A percentile compares a stretch with the other conserved stretches of the same genome.
These are phyloP conservation scores for Cytospora chrysosperma DNA, from an alignment of 2,329 filamentous ascomycete species.

Conservation along the genomic window DNA sequence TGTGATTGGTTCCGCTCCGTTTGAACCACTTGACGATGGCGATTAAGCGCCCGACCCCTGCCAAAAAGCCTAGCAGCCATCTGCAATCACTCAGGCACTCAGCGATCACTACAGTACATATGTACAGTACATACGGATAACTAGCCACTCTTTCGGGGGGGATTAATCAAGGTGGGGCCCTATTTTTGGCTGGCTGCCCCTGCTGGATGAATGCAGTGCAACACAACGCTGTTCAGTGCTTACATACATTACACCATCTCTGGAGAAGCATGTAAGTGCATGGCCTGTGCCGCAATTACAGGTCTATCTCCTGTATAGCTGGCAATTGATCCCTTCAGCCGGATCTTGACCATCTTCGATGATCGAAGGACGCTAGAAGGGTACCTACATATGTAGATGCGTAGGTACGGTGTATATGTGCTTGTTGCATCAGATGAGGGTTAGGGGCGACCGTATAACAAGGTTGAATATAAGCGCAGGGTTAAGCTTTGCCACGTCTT, in stretches of 20 bases:
- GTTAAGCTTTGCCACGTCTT: no score
- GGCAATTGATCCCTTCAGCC: not conserved
- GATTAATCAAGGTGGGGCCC: constrained; percentile 12
- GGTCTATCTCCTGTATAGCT: no score
- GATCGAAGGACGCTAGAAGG: not conserved
- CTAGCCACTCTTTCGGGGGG: not conserved
- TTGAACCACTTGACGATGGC: constrained; percentile 14
- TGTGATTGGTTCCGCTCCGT: not conserved
- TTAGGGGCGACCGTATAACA: no score
- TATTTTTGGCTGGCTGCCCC: constrained; percentile 10
- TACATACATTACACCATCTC: no score
- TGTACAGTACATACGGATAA: no score
- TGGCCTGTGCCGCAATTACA: no score
- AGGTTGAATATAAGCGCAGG: no score
- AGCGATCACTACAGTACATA: no score
- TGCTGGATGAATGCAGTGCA: not conserved
- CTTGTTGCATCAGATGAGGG: no score
- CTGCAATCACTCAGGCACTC: constrained; percentile 4
- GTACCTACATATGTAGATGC: no score
- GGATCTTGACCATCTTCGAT: not conserved
- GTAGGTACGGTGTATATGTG: no score
- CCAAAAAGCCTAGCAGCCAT: not conserved
- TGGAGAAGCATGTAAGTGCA: no score
- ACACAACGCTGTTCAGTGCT: not conserved
- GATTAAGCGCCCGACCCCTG: constrained; percentile 20